phyloP scores from a whole-genome alignment of 2,329 filamentous ascomycete genomes.

The Xylaria sp. region DNA sequence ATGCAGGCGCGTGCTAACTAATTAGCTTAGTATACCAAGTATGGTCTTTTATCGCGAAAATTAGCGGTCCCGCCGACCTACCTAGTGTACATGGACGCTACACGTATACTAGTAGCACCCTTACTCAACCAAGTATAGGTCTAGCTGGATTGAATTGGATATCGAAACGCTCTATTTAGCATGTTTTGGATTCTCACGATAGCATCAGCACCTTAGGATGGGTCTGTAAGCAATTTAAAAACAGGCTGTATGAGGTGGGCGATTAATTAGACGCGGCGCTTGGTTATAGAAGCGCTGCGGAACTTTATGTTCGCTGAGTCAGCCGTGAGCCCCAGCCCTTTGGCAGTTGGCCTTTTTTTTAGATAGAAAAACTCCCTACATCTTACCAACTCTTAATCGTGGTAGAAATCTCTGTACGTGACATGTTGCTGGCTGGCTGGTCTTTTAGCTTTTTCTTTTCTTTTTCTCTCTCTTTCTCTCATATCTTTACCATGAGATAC shows the following conservation, averaged over 20 bases:
- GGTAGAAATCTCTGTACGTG: neutral
- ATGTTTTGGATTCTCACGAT: constrained; percentile 16
- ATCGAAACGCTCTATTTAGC: constrained; percentile 1
- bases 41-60: neutral
- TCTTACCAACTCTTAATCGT: neutral
- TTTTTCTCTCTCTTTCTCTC: too few relatives aligned
- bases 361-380: neutral
- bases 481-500: neutral
- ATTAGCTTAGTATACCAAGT: neutral
- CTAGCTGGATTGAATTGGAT: neutral
- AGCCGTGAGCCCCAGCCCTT: constrained; percentile 6
- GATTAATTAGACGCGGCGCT: constrained; percentile 42
- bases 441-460: neutral
- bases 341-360: neutral
- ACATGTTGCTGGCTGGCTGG: neutral
- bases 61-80: neutral
- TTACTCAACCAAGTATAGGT: neutral
- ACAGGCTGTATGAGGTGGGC: neutral
- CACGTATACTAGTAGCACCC: neutral
- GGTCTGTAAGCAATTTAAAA: neutral
- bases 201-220: neutral
- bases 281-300: constrained; percentile 8
- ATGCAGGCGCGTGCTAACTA: neutral
- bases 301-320: constrained; percentile 15
- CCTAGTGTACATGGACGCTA: neutral